Conservation (phyloP, 1,284 basidiomycete genomes). For the Cerrena zonata region DNA sequence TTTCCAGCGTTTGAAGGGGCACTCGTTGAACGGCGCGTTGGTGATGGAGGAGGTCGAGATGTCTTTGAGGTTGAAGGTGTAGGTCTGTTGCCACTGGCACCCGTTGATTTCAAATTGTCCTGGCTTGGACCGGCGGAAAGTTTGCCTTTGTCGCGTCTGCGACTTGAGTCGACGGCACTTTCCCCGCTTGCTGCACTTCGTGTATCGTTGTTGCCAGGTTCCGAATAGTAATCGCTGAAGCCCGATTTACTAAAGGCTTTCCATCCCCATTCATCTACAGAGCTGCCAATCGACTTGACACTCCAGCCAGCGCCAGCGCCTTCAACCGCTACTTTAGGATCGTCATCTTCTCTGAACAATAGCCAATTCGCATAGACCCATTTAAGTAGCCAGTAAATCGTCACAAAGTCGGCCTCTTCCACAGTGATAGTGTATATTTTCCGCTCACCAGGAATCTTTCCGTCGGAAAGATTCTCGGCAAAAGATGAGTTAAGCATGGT, state of each 20-base stretch:
- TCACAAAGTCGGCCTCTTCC: conserved; percentile 78
- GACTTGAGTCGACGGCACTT: conserved; percentile 28
- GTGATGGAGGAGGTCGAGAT: conserved; percentile 18
- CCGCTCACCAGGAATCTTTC: conserved; percentile 40
- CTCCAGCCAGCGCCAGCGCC: conserved; percentile 61
- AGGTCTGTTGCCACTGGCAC: neutral
- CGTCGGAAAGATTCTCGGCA: conserved; percentile 42
- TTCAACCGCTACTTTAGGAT: conserved; percentile 57
- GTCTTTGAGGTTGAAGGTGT: conserved; percentile 7
- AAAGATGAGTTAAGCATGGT: conserved; percentile 75
- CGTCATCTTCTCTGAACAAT: conserved; percentile 58
- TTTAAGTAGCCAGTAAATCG: conserved; percentile 78
- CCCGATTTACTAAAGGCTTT: conserved; percentile 46
- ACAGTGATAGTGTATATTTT: conserved; percentile 65
- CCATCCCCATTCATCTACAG: conserved; percentile 67
- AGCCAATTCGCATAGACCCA: conserved; percentile 78
- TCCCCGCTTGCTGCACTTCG: conserved; percentile 50
- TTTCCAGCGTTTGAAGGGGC: conserved; percentile 17
- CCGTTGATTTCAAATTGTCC: conserved; percentile 3
- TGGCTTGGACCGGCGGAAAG: conserved; percentile 2
- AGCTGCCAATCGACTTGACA: conserved; percentile 28
- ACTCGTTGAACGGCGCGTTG: conserved; percentile 19
- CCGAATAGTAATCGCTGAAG: conserved; percentile 31
- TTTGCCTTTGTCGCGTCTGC: conserved; percentile 18
- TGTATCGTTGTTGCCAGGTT: conserved; percentile 28